A percentile compares a stretch with the other conserved stretches of the same genome.
Conservation (phyloP, 2,329 filamentous ascomycete species). For the Beauveria asiatica region DNA sequence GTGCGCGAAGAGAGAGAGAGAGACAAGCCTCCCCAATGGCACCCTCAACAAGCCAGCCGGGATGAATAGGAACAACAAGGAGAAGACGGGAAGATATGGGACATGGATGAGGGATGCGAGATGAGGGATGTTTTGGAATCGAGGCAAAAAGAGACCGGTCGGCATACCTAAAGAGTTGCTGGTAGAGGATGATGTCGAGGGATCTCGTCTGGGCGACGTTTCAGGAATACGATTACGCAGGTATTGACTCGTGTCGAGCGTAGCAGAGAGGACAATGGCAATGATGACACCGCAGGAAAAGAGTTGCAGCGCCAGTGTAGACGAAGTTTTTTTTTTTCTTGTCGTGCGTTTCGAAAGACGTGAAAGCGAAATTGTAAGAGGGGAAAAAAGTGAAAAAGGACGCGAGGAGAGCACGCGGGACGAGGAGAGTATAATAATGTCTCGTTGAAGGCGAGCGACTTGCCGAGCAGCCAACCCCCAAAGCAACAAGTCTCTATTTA, state of each 20-base stretch:
- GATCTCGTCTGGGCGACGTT: neutral
- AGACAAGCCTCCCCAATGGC: neutral
- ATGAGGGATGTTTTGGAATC: neutral
- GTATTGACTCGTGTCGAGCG: slow-evolving; percentile 5
- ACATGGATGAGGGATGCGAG: neutral
- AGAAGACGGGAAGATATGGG: neutral
- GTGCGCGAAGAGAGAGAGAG: neutral
- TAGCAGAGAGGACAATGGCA: slow-evolving; percentile 4
- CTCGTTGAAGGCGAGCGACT: neutral
- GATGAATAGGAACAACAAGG: neutral
- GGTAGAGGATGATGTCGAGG: neutral
- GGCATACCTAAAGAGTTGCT: neutral
- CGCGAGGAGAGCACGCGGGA: neutral
- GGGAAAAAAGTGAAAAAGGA: neutral
- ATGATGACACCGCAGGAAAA: neutral
- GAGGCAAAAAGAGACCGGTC: neutral
- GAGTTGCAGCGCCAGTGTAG: slow-evolving; percentile 1
- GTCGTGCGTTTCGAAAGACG: neutral
- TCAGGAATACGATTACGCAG: neutral
- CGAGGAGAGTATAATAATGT: neutral
- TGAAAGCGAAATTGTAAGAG: neutral
- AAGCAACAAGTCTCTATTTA: no score
- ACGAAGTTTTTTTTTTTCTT: neutral
- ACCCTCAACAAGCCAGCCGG: slow-evolving; percentile 2
- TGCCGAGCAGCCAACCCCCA: neutral